Conservation (phyloP, 1,284 basidiomycete species). For the Xanthoconium separans region DNA sequence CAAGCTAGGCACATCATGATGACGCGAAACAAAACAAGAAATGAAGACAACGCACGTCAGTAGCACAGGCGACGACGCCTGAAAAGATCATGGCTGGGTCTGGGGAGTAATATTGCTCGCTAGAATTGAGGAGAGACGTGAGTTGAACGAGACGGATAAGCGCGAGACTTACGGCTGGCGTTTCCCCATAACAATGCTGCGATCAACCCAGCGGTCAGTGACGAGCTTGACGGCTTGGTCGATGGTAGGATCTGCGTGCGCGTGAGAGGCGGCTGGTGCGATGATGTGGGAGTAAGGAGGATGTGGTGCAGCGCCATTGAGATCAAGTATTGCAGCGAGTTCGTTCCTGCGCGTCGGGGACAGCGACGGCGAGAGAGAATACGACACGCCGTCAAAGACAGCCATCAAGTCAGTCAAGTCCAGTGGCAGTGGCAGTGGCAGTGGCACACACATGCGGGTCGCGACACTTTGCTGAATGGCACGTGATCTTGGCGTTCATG, state of each 20-base stretch:
- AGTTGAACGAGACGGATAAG: neutral
- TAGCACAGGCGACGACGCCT: constrained; percentile 69
- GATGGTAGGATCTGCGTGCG: constrained; percentile 10
- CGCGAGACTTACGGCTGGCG: constrained; percentile 49
- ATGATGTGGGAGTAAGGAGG: constrained; percentile 45
- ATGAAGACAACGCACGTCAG: constrained; percentile 45
- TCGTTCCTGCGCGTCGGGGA: constrained; percentile 29
- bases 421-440: too few relatives aligned
- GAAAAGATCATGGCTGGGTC: constrained; percentile 81
- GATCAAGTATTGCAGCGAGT: constrained; percentile 36
- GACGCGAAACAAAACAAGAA: neutral
- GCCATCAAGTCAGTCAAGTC: constrained; percentile 14
- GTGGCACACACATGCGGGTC: too few relatives aligned
- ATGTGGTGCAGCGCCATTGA: constrained; percentile 43
- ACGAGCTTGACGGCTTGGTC: constrained; percentile 37
- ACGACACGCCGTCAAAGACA: constrained; percentile 35
- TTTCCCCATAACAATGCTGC: constrained; percentile 57
- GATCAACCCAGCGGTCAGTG: constrained; percentile 69
- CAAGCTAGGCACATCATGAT: constrained; percentile 41
- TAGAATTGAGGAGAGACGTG: constrained; percentile 18
- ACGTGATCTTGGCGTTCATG: too few relatives aligned
- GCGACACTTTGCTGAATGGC: too few relatives aligned
- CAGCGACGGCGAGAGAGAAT: constrained; percentile 35
- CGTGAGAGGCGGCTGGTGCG: constrained; percentile 22
- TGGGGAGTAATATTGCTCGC: constrained; percentile 66